Conservation (phyloP, 2,329 filamentous ascomycete species). For the Aureobasidium lini region DNA sequence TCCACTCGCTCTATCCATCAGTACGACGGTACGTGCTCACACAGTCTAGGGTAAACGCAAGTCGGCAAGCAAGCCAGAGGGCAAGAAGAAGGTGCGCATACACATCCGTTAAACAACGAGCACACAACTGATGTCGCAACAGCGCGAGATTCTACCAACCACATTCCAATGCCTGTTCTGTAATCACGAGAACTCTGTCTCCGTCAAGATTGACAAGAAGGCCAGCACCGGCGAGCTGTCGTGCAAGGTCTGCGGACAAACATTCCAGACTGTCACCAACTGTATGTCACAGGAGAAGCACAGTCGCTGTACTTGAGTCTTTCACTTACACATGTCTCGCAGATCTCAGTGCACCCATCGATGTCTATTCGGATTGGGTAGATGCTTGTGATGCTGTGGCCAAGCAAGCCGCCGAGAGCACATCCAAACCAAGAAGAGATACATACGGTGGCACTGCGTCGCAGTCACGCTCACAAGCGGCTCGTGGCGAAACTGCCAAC, state of each 20-base stretch:
- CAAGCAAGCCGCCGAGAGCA: slow-evolving; percentile 40
- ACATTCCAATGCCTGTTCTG: slow-evolving; percentile 97
- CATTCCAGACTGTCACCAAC: slow-evolving; percentile 87
- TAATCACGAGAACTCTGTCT: slow-evolving; percentile 91
- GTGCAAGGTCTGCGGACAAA: slow-evolving; percentile 90
- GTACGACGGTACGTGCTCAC: not conserved
- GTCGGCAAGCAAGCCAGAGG: slow-evolving; percentile 72
- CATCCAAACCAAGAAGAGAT: slow-evolving; percentile 14
- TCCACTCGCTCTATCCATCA: not conserved
- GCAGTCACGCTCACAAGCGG: slow-evolving; percentile 14
- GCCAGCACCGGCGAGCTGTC: slow-evolving; percentile 73
- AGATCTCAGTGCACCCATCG: slow-evolving; percentile 86
- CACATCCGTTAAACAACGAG: not conserved
- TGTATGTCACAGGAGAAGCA: slow-evolving; percentile 50
- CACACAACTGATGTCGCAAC: slow-evolving; percentile 1
- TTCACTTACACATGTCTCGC: slow-evolving; percentile 17
- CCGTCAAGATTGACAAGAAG: slow-evolving; percentile 91
- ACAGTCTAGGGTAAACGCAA: slow-evolving; percentile 73
- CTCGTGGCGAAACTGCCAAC: slow-evolving; percentile 20
- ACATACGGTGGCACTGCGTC: slow-evolving; percentile 12
- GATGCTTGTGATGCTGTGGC: slow-evolving; percentile 78
- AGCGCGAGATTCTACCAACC: slow-evolving; percentile 62
- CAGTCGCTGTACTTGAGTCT: not conserved
- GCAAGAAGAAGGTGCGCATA: slow-evolving; percentile 65
- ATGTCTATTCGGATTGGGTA: slow-evolving; percentile 97